Conservation (phyloP, 306 rosid species). For the Cercis canadensis region DNA sequence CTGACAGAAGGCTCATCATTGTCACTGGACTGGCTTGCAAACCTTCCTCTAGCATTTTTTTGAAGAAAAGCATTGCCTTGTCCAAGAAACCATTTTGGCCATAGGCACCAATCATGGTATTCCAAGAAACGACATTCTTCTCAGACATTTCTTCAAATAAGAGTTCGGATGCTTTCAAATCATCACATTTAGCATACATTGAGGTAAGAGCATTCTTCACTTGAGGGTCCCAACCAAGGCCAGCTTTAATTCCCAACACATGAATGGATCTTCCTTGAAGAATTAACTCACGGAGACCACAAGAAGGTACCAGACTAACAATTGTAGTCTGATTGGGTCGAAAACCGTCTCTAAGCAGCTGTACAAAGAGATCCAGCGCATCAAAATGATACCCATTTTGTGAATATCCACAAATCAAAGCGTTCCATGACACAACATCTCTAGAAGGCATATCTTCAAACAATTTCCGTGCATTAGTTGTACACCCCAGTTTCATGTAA, state of each 20-base stretch:
- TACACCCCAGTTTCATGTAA: slow-evolving; percentile 59
- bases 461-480: slow-evolving; percentile 52
- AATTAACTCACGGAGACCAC: slow-evolving; percentile 44
- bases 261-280: slow-evolving; percentile 56
- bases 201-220: slow-evolving; percentile 66
- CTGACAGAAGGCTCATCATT: slow-evolving; percentile 66
- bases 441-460: slow-evolving; percentile 66
- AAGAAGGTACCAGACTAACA: slow-evolving; percentile 58
- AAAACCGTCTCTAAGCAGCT: slow-evolving; percentile 54
- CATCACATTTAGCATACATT: slow-evolving; percentile 74
- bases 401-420: slow-evolving; percentile 71
- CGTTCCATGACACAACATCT: slow-evolving; percentile 82
- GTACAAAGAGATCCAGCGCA: slow-evolving; percentile 46
- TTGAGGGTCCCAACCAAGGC: slow-evolving; percentile 47
- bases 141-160: slow-evolving; percentile 63
- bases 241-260: slow-evolving; percentile 58
- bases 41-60: slow-evolving; percentile 58
- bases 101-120: slow-evolving; percentile 80
- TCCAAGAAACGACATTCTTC: slow-evolving; percentile 77
- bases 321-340: slow-evolving; percentile 49
- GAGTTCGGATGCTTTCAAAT: slow-evolving; percentile 58
- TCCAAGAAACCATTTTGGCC: slow-evolving; percentile 61
- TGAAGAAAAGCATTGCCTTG: slow-evolving; percentile 60
- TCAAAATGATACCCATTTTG: slow-evolving; percentile 42
- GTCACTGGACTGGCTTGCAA: slow-evolving; percentile 65